Evolutionary conservation across 805 yeast species (phyloP).

Genomic region (Kluyveromyces nonfermentans): DNA sequence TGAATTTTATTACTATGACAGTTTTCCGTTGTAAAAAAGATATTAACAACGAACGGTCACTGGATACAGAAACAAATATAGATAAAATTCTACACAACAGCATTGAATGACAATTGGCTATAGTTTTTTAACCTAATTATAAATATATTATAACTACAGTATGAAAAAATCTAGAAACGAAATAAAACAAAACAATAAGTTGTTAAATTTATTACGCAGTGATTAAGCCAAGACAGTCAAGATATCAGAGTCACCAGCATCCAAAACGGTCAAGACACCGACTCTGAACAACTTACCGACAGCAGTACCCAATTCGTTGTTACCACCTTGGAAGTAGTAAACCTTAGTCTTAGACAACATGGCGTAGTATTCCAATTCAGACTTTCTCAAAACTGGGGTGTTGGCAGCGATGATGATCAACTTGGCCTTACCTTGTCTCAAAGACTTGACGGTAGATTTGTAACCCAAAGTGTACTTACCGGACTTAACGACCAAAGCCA

Average conservation of each 20-base stretch:
- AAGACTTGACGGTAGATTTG: constrained; percentile 97
- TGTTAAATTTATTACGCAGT: constrained; percentile 5
- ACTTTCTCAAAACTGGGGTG: constrained; percentile 99
- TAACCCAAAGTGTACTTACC: constrained; percentile 99
- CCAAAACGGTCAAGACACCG: constrained; percentile 91
- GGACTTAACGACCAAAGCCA: constrained; percentile 96
- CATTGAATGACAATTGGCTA: background rate
- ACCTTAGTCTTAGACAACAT: constrained; percentile 95
- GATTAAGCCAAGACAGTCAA: constrained; percentile 50
- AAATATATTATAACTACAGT: background rate
- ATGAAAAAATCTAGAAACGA: background rate
- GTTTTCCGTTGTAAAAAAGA: too few relatives aligned
- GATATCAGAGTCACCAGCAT: constrained; percentile 99
- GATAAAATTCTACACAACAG: too few relatives aligned
- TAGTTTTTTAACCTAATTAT: background rate
- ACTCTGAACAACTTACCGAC: constrained; percentile 99
- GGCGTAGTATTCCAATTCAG: constrained; percentile 99
- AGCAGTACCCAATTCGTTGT: constrained; percentile 99
- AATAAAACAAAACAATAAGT: background rate
- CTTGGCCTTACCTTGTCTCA: constrained; percentile 99
- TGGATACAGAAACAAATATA: too few relatives aligned
- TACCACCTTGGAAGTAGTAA: constrained; percentile 99
- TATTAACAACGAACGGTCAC: too few relatives aligned
- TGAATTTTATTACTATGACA: too few relatives aligned
- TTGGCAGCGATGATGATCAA: constrained; percentile 95